Evolutionary conservation across 441 rosid species (phyloP).

Genomic region (Omphalea diandra): DNA sequence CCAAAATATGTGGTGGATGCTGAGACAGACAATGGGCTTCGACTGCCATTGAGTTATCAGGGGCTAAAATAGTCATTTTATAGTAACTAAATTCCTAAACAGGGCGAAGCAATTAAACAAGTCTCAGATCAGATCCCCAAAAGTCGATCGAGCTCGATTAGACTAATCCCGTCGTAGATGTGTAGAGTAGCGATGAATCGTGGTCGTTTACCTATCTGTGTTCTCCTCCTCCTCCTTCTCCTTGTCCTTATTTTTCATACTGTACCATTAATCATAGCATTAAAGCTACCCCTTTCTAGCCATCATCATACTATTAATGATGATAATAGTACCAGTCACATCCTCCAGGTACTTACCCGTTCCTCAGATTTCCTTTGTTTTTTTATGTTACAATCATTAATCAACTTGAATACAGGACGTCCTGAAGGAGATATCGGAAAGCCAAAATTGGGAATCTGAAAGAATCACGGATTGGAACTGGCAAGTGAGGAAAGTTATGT

Average conservation of each 20-base stretch:
- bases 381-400: not conserved
- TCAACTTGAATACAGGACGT: conserved; percentile 44
- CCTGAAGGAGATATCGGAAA: conserved; percentile 48
- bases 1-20: not conserved
- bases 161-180: not conserved
- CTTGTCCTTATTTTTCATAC: conserved; percentile 31
- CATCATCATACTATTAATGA: no score
- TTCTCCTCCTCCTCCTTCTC: conserved; percentile 27
- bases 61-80: conserved; percentile 10
- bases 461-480: conserved; percentile 36
- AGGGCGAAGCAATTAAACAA: not conserved
- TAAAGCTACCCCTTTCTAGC: conserved; percentile 25
- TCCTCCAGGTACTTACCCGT: conserved; percentile 44
- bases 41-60: not conserved
- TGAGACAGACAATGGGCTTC: not conserved
- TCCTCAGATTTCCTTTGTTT: not conserved
- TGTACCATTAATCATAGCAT: conserved; percentile 16
- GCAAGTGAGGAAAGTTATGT: conserved; percentile 44
- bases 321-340: conserved; percentile 26
- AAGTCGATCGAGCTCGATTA: not conserved
- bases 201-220: conserved; percentile 19
- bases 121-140: not conserved
- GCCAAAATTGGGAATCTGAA: conserved; percentile 55
- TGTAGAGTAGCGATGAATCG: not conserved
- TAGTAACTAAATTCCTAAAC: not conserved